A percentile compares a stretch with the other conserved stretches of the same genome.
Evolutionary conservation across 1,139 yeast species (phyloP).

Genomic region (Zygosaccharomyces pseudobailii): DNA sequence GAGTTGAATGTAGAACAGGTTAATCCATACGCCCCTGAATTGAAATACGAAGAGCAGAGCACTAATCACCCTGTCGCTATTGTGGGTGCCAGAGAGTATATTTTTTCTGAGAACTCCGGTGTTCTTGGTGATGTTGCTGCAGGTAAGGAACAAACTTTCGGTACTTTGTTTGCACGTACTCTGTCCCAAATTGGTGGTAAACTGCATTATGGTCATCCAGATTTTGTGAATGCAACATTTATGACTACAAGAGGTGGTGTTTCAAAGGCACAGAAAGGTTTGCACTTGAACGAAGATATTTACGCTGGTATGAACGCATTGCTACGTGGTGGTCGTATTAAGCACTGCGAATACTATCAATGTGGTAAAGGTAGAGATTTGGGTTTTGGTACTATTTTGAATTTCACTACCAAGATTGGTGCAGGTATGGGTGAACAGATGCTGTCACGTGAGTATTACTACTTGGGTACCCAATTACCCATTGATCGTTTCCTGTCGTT

Average conservation of each 20-base stretch:
- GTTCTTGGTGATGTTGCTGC: conserved; percentile 99
- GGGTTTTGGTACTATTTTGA: conserved; percentile 97
- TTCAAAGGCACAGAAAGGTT: conserved; percentile 97
- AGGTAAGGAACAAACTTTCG: conserved; percentile 99
- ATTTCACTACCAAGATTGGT: conserved; percentile 98
- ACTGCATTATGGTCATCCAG: conserved; percentile 99
- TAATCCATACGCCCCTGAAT: conserved; percentile 65
- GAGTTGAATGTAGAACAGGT: conserved; percentile 85
- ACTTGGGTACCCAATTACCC: conserved; percentile 95
- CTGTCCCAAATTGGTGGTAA: conserved; percentile 98
- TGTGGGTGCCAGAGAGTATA: conserved; percentile 98
- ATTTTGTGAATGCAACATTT: conserved; percentile 88
- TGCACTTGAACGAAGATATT: conserved; percentile 98
- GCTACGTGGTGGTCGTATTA: conserved; percentile 97
- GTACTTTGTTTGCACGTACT: conserved; percentile 96
- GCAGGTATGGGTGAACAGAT: conserved; percentile 99
- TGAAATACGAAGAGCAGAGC: conserved; percentile 44
- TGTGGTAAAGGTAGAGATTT: conserved; percentile 99
- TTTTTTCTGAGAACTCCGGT: conserved; percentile 98
- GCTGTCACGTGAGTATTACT: conserved; percentile 96
- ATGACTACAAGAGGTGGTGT: conserved; percentile 99
- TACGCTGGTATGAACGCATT: conserved; percentile 98
- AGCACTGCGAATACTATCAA: conserved; percentile 98
- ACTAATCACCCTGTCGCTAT: conserved; percentile 85
- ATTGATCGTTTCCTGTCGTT: conserved; percentile 95